These are phyloP conservation scores for Brachypodium distachyon DNA, from an alignment of 202 grass and related monocot species.

Conservation along the genomic window DNA sequence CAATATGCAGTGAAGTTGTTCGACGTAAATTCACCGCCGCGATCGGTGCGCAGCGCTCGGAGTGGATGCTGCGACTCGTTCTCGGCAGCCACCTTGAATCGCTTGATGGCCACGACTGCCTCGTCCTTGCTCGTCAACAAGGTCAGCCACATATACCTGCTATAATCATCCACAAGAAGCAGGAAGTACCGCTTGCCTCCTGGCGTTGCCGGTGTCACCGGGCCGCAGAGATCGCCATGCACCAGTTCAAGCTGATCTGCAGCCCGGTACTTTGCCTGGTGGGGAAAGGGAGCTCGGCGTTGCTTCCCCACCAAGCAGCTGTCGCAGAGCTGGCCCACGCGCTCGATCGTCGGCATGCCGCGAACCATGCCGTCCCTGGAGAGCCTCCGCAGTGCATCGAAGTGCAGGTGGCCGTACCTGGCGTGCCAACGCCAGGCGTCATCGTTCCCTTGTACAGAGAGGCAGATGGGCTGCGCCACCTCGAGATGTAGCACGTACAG, in stretches of 20 bases:
- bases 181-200: not conserved
- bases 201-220: not conserved
- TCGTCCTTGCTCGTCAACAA: not conserved
- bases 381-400: fast-evolving
- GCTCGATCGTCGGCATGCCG: fast-evolving
- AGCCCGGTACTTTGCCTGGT: fast-evolving
- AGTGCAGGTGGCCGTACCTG: not conserved
- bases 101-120: fast-evolving
- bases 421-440: not conserved
- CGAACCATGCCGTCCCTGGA: not conserved
- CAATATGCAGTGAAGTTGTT: not conserved
- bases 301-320: not conserved
- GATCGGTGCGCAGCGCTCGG: not conserved
- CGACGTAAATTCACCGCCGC: not conserved
- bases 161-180: not conserved
- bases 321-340: not conserved
- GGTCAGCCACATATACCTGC: not conserved
- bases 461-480: fast-evolving
- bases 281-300: fast-evolving
- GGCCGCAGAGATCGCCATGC: not conserved
- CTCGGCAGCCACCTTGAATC: fast-evolving
- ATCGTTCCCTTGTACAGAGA: fast-evolving
- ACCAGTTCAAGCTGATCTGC: not conserved
- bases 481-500: not conserved
- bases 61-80: not conserved